Base-by-base conservation (phyloP, 106 monocot genomes). In the Chionographis japonica region DNA sequence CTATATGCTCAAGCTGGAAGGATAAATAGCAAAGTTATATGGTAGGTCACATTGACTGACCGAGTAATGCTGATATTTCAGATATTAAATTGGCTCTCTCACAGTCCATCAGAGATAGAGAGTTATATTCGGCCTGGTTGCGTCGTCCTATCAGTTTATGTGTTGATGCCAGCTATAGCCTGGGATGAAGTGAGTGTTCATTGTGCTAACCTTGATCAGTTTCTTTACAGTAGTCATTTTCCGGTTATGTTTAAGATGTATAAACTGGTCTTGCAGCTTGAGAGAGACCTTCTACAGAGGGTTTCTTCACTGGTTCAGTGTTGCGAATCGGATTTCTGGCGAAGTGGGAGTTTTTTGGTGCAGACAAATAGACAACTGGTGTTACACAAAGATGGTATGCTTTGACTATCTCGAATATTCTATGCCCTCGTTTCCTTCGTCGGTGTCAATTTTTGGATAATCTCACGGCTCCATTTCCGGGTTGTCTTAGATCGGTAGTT, bases 61-160 rank as follows among this genome's bases (percentile, higher is more conserved):
- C 9, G 0, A 46, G 46, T 46, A 46, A 46, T 46, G 46, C 46
- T 37, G 54, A 5, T 70, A n/a, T 73, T 68, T 37, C 70, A 83
- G 83, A 78, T 83, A 60, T 67, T 78, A 38, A 75, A 74, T 60
- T 83, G 83, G 83, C 71, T 83, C 39, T 83, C 83, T 50, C 69
- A 74, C 50, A 83, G 78, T 71, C 83, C 83, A 10, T 78, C 78
- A 54, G 83, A 83, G 49, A 83, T 83, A 65, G 83, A 83, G 59
- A 75, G 83, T 60, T 83, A 83, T 40, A 83, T 78, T 62, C 69
- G 83, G 56, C 83, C 83, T 61, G 83, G 83, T 66, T 83, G 83
- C 55, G 74, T 83, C 40, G 70, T 83, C 36, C 62, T 83, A n/a
- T 74, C 83, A 20, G 15, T 83, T 40, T 83, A 83, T 71, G 27